A percentile compares a stretch with the other conserved stretches of the same genome.
phyloP scores from a whole-genome alignment of 2,329 filamentous ascomycete genomes.

The Colletotrichum caudatum region DNA sequence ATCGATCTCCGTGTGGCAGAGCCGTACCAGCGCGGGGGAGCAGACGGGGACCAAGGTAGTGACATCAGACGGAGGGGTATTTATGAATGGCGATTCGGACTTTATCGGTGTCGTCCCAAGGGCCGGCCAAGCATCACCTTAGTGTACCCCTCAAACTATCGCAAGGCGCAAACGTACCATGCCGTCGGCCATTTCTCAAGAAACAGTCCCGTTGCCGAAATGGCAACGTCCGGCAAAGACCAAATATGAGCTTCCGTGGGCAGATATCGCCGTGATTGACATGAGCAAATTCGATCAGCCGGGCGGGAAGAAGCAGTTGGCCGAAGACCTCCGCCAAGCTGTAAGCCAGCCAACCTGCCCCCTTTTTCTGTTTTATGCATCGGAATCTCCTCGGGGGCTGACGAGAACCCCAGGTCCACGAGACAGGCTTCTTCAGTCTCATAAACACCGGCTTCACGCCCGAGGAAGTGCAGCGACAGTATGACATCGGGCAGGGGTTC shows the following conservation, averaged over 20 bases:
- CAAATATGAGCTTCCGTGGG: slow-evolving; percentile 54
- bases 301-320: slow-evolving; percentile 63
- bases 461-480: slow-evolving; percentile 65
- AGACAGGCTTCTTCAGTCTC: slow-evolving; percentile 64
- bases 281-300: slow-evolving; percentile 61
- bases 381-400: background rate
- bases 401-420: slow-evolving; percentile 43
- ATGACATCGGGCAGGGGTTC: slow-evolving; percentile 65
- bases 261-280: slow-evolving; percentile 66
- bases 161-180: slow-evolving; percentile 16
- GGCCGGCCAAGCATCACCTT: background rate
- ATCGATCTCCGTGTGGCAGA: slow-evolving; percentile 12
- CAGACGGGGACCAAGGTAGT: background rate
- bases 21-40: slow-evolving; percentile 13
- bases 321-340: slow-evolving; percentile 64
- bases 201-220: slow-evolving; percentile 40
- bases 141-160: background rate
- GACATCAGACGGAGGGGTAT: slow-evolving; percentile 35
- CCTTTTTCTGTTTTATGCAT: too few species aligned
- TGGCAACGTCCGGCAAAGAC: slow-evolving; percentile 49
- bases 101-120: background rate
- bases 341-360: slow-evolving; percentile 46
- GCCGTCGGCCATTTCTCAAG: slow-evolving; percentile 29
- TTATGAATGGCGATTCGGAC: background rate
- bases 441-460: slow-evolving; percentile 65